Evolutionary conservation across 2,329 filamentous ascomycete species (phyloP), one percentile per base, ranked within the genome.

Genomic region (Sporothrix pallida): DNA sequence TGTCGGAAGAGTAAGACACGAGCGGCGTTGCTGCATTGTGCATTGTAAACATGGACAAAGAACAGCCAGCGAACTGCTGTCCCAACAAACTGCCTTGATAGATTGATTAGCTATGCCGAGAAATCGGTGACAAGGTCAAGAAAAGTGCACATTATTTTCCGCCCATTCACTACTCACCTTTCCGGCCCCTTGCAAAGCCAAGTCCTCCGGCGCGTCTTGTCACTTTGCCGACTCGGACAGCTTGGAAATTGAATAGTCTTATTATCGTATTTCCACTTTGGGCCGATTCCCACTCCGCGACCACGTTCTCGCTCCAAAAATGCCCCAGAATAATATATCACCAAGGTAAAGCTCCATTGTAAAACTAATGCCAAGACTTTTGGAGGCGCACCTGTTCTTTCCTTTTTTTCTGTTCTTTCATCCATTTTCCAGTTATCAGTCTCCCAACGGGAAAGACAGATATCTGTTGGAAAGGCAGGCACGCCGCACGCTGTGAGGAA

Each of bases 251-350:
- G 46, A 52, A 20, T 26, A 56, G 52, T 20, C 23, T 50, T n/a
- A 44, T 46, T 54, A 58, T 56, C 50, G 67, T n/a, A 70, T 56
- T 54, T 56, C 37, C 50, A n/a, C 26, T 56, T 42, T 70, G 26
- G 48, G 50, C 37, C 31, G 50, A 44, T 56, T 23, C 50, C 31
- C 50, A 58, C 50, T 42, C n/a, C 17, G 23, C 31, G 50, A 46
- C 67, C 67, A 70, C 67, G 37, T 70, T 70, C 67, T 42, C 50
- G 50, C 67, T 50, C 26, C 50, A 20, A 44, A 31, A 56, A 68
- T 31, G 46, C 31, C 65, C 46, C 65, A 69, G 44, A 50, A 68
- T n/a, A 50, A 68, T 48, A 67, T 15, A 68, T 17, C 37, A 46
- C 44, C 46, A 10, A 65, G 37, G 60, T 44, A 65, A 20, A 37